phyloP scores from a whole-genome alignment of 1,284 basidiomycete genomes.

The Phaffia rhodozyma region DNA sequence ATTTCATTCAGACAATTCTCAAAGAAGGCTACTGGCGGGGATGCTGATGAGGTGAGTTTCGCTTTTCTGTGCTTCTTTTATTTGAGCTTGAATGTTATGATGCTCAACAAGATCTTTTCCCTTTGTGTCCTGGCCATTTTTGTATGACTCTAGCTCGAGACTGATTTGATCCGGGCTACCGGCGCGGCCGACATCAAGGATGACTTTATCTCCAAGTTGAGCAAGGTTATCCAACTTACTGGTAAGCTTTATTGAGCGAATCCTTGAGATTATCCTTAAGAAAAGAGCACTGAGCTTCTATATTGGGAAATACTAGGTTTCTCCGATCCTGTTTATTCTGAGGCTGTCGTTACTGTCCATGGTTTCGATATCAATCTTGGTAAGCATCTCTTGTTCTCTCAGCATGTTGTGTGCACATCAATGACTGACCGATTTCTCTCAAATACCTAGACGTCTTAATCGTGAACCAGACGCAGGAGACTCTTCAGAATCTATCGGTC shows the following conservation, averaged over 20 bases:
- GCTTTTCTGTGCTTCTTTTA: not conserved
- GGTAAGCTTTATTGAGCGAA: constrained; percentile 37
- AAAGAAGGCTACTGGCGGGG: constrained; percentile 72
- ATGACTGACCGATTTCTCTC: constrained; percentile 12
- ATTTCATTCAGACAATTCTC: constrained; percentile 88
- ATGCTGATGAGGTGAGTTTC: constrained; percentile 57
- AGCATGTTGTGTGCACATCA: not conserved
- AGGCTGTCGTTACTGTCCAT: constrained; percentile 96
- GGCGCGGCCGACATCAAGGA: constrained; percentile 72
- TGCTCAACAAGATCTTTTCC: not conserved
- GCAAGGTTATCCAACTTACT: constrained; percentile 88
- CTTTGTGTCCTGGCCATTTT: constrained; percentile 18
- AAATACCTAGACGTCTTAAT: constrained; percentile 64
- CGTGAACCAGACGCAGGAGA: constrained; percentile 92
- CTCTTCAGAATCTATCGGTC: constrained; percentile 89
- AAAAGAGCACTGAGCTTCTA: constrained; percentile 10
- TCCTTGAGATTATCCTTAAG: not conserved
- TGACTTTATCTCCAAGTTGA: constrained; percentile 94
- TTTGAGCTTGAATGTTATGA: constrained; percentile 1
- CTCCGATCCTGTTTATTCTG: constrained; percentile 96
- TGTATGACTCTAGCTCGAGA: constrained; percentile 53
- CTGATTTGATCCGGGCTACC: constrained; percentile 81
- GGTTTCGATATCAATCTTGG: constrained; percentile 93
- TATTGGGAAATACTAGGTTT: constrained; percentile 49
- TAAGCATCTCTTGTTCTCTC: constrained; percentile 29